phyloP scores from a whole-genome alignment of 2,329 filamentous ascomycete species.

The Ascosphaera aggregata region DNA sequence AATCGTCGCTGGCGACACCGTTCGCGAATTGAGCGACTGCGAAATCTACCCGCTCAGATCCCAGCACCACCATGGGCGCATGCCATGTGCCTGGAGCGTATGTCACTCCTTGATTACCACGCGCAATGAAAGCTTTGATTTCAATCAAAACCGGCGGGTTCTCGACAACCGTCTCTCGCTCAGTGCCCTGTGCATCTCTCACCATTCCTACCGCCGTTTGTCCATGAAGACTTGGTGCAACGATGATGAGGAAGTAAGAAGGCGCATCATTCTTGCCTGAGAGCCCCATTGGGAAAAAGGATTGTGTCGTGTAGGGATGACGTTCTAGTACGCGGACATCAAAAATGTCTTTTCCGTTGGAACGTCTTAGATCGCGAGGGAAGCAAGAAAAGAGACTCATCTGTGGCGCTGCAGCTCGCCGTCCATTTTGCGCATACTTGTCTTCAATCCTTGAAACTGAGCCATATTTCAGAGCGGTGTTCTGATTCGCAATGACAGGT shows the following conservation, averaged over 20 bases:
- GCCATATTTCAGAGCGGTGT: slow-evolving; percentile 66
- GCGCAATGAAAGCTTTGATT: slow-evolving; percentile 56
- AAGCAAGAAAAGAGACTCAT: slow-evolving; percentile 84
- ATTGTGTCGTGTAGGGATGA: slow-evolving; percentile 87
- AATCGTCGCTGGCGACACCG: slow-evolving; percentile 62
- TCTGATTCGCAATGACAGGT: slow-evolving; percentile 54
- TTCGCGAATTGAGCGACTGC: slow-evolving; percentile 78
- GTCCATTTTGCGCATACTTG: slow-evolving; percentile 34
- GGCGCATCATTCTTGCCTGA: slow-evolving; percentile 19
- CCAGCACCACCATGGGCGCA: slow-evolving; percentile 82
- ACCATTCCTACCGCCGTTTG: slow-evolving; percentile 14
- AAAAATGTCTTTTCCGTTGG: slow-evolving; percentile 24
- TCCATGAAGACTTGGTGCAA: slow-evolving; percentile 49
- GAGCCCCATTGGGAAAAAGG: slow-evolving; percentile 50
- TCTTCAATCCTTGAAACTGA: slow-evolving; percentile 52
- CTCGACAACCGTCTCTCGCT: slow-evolving; percentile 12
- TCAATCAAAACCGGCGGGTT: slow-evolving; percentile 45
- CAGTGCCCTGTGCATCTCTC: slow-evolving; percentile 2
- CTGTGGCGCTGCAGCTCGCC: slow-evolving; percentile 32
- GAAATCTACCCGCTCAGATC: slow-evolving; percentile 50
- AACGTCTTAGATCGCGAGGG: slow-evolving; percentile 31
- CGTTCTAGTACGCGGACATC: slow-evolving; percentile 56
- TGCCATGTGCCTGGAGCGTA: slow-evolving; percentile 90
- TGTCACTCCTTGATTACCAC: slow-evolving; percentile 60
- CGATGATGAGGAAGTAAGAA: slow-evolving; percentile 52